These are phyloP conservation scores for Eucalyptus sideroxylon DNA, from an alignment of 345 rosid genomes.

Conservation along the genomic window DNA sequence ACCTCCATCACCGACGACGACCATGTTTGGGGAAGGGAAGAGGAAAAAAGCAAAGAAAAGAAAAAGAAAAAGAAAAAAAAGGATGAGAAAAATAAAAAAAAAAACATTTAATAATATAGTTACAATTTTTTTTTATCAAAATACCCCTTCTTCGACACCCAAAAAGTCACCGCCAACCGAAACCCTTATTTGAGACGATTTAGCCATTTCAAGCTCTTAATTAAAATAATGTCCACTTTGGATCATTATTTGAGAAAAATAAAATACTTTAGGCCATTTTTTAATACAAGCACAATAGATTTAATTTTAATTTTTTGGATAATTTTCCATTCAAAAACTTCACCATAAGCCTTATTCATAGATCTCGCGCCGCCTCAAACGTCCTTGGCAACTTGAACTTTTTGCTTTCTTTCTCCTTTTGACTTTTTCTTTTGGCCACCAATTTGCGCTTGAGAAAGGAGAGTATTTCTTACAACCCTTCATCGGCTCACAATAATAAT, in stretches of 20 bases:
- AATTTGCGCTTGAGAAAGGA: neutral
- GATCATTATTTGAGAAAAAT: too few relatives aligned
- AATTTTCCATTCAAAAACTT: neutral
- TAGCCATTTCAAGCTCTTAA: too few relatives aligned
- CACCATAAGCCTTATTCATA: neutral
- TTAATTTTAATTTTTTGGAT: too few relatives aligned
- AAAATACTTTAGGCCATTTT: too few relatives aligned
- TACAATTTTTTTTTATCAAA: too few relatives aligned
- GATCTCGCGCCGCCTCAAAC: neutral
- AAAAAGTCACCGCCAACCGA: accelerated
- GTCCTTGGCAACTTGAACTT: neutral
- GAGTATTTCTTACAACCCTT: neutral
- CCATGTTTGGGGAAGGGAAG: too few relatives aligned
- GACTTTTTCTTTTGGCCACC: neutral
- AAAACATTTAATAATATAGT: accelerated
- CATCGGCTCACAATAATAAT: neutral
- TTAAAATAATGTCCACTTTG: too few relatives aligned
- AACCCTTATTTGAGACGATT: too few relatives aligned
- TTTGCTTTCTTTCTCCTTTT: neutral
- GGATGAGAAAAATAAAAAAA: too few relatives aligned
- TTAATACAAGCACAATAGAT: too few relatives aligned
- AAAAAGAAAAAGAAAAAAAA: too few relatives aligned
- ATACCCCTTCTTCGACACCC: accelerated
- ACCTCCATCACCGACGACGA: accelerated
- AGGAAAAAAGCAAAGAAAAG: too few relatives aligned